Conservation (phyloP, 805 yeast genomes). For the Wickerhamomyces silvicola region DNA sequence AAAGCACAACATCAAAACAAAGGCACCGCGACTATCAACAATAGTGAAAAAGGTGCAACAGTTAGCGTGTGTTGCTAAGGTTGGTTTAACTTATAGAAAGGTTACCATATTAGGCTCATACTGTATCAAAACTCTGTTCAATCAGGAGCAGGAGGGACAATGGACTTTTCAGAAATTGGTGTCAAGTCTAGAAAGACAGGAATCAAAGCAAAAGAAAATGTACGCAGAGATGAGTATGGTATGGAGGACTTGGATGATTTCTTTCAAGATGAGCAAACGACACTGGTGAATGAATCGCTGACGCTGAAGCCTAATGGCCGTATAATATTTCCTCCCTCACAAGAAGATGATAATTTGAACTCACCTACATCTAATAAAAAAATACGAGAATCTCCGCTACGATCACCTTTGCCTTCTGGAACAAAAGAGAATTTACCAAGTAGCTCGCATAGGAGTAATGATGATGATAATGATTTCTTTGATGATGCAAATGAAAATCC, state of each 20-base stretch:
- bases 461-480: constrained; percentile 15
- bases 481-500: constrained; percentile 13
- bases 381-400: constrained; percentile 9
- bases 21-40: background rate
- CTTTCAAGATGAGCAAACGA: constrained; percentile 45
- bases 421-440: constrained; percentile 8
- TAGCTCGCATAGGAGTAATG: constrained; percentile 8
- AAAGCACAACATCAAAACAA: background rate
- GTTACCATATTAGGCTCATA: too few relatives aligned
- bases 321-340: constrained; percentile 9
- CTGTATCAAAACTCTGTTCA: too few relatives aligned
- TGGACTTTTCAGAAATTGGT: constrained; percentile 46
- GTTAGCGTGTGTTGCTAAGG: too few relatives aligned
- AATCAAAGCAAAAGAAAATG: constrained; percentile 36
- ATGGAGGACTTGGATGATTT: constrained; percentile 69
- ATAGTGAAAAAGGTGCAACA: background rate
- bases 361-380: constrained; percentile 10
- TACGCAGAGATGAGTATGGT: constrained; percentile 50
- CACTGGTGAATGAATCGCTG: too few relatives aligned
- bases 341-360: background rate
- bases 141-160: constrained; percentile 7
- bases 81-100: too few relatives aligned
- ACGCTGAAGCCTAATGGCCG: constrained; percentile 10
- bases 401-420: constrained; percentile 9
- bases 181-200: constrained; percentile 64